These are phyloP conservation scores for Leptographium radiaticola DNA, from an alignment of 2,329 filamentous ascomycete species.

Conservation along the genomic window DNA sequence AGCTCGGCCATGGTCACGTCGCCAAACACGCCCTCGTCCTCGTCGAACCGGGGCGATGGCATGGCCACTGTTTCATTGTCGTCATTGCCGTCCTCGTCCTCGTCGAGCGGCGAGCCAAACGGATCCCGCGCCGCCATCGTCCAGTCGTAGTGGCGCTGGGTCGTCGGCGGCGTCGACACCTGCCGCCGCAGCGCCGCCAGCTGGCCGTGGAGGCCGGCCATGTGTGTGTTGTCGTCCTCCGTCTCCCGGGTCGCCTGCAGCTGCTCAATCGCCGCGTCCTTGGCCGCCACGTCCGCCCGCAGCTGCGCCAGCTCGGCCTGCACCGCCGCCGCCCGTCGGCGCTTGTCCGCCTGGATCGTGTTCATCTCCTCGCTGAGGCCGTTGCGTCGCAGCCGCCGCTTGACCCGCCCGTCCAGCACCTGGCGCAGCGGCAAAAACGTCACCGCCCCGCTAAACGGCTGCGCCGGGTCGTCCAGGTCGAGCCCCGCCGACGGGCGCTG, in stretches of 20 bases:
- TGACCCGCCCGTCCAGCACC: conserved; percentile 42
- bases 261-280: conserved; percentile 36
- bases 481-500: conserved; percentile 30
- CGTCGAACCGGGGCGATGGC: neutral
- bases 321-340: conserved; percentile 23
- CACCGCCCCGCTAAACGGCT: conserved; percentile 22
- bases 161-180: conserved; percentile 14
- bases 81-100: conserved; percentile 19
- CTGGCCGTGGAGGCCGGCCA: conserved; percentile 23
- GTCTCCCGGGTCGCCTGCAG: conserved; percentile 2
- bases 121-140: conserved; percentile 35
- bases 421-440: conserved; percentile 38
- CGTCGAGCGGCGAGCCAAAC: conserved; percentile 18
- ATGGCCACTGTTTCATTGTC: conserved; percentile 21
- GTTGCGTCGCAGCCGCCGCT: conserved; percentile 42
- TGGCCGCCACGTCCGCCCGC: conserved; percentile 31
- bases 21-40: conserved; percentile 27
- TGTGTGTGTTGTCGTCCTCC: conserved; percentile 30
- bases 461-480: conserved; percentile 15
- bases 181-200: conserved; percentile 20
- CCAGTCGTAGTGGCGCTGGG: conserved; percentile 30
- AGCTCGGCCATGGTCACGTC: conserved; percentile 38
- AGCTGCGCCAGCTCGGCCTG: conserved; percentile 36
- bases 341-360: conserved; percentile 33
- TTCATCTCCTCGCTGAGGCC: conserved; percentile 47